These are phyloP conservation scores for Cercospora berteroae DNA, from an alignment of 2,329 filamentous ascomycete species.

Conservation along the genomic window DNA sequence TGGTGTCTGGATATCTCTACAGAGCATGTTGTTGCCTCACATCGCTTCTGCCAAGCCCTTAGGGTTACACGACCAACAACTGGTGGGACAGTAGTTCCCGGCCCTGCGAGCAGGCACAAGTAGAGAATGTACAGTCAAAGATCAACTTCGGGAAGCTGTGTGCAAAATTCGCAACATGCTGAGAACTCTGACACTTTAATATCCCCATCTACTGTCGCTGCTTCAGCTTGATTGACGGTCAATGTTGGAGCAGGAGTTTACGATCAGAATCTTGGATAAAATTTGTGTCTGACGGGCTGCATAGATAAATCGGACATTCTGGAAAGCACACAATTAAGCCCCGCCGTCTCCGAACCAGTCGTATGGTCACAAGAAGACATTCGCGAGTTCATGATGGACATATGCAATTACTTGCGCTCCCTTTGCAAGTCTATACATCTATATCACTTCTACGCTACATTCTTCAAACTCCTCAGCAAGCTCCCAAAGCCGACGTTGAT, in stretches of 20 bases:
- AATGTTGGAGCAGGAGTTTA: too few relatives aligned
- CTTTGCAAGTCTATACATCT: background rate
- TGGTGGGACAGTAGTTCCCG: background rate
- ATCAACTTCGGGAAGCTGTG: background rate
- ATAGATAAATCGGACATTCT: too few relatives aligned
- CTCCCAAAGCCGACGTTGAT: conserved; percentile 63
- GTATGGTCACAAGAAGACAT: background rate
- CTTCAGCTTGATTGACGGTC: too few relatives aligned
- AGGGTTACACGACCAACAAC: background rate
- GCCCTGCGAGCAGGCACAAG: background rate
- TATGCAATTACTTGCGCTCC: background rate
- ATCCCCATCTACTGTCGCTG: too few relatives aligned
- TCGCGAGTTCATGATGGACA: background rate
- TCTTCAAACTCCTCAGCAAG: conserved; percentile 13
- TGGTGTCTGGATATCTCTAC: background rate
- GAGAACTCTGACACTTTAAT: background rate
- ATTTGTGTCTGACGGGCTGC: background rate
- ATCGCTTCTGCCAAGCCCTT: background rate
- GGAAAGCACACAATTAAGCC: background rate
- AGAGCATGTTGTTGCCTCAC: background rate
- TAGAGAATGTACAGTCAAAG: background rate
- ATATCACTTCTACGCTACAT: background rate
- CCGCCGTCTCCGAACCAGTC: background rate
- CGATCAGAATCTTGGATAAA: too few relatives aligned
- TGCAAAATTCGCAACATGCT: background rate